Evolutionary conservation across 805 yeast genomes (phyloP).

Genomic region (Blastobotrys muscicola): DNA sequence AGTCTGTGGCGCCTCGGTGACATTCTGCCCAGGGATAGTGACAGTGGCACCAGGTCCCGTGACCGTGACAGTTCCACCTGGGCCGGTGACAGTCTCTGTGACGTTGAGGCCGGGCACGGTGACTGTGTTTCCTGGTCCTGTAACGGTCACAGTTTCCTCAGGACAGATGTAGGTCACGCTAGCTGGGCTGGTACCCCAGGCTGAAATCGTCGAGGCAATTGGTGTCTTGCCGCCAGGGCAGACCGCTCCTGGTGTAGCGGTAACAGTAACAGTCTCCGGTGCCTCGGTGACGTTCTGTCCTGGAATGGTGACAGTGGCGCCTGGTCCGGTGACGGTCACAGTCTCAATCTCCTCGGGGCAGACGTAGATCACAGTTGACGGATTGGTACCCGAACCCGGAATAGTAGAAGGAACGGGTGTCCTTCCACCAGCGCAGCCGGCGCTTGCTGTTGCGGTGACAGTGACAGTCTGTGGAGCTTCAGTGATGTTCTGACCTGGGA

Average conservation of each 20-base stretch:
- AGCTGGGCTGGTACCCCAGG: too few relatives aligned
- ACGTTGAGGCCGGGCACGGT: constrained; percentile 1
- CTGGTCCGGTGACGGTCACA: constrained; percentile 13
- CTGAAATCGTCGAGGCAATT: too few relatives aligned
- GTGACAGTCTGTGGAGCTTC: constrained; percentile 8
- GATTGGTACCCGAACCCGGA: not conserved
- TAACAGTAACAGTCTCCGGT: not conserved
- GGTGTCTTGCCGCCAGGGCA: too few relatives aligned
- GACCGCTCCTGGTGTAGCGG: not conserved
- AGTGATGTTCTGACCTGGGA: constrained; percentile 10
- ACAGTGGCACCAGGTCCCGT: constrained; percentile 17
- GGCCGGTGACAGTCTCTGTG: constrained; percentile 9
- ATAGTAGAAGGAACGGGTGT: not conserved
- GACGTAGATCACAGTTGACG: not conserved
- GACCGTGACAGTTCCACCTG: constrained; percentile 8
- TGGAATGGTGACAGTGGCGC: constrained; percentile 9
- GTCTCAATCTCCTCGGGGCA: constrained; percentile 5
- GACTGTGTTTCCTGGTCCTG: constrained; percentile 3
- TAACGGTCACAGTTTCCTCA: not conserved
- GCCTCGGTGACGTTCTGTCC: constrained; percentile 4
- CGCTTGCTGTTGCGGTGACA: constrained; percentile 7
- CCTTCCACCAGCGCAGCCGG: too few relatives aligned
- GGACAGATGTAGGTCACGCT: not conserved
- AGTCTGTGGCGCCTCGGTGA: constrained; percentile 8
- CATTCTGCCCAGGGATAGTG: constrained; percentile 6